Evolutionary conservation across 441 rosid genomes (phyloP).

Genomic region (Euphorbia schlechtendalii): DNA sequence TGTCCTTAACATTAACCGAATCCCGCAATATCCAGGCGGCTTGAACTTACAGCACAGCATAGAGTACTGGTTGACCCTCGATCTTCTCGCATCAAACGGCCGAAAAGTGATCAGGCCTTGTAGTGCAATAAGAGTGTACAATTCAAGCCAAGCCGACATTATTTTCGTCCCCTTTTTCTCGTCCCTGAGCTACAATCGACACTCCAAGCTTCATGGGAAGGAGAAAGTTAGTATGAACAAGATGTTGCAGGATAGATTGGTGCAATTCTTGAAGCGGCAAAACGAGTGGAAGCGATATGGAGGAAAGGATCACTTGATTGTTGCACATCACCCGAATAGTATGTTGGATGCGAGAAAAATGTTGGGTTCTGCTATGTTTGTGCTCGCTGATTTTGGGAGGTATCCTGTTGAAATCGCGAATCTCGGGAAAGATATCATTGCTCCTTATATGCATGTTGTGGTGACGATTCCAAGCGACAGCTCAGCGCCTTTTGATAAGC

Average conservation of each 20-base stretch:
- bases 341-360: conserved; percentile 60
- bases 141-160: conserved; percentile 60
- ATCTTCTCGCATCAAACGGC: conserved; percentile 63
- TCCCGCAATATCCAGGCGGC: conserved; percentile 82
- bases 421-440: conserved; percentile 68
- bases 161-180: conserved; percentile 86
- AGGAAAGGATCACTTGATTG: conserved; percentile 75
- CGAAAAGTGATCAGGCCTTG: conserved; percentile 42
- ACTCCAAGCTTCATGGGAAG: conserved; percentile 57
- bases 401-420: conserved; percentile 65
- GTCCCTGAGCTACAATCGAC: conserved; percentile 79
- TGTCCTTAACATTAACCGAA: conserved; percentile 30
- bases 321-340: conserved; percentile 98
- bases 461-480: conserved; percentile 37
- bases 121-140: conserved; percentile 50
- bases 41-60: conserved; percentile 88
- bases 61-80: conserved; percentile 94
- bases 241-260: conserved; percentile 56
- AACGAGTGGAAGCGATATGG: conserved; percentile 69
- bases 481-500: conserved; percentile 58
- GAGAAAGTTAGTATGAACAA: conserved; percentile 49
- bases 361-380: conserved; percentile 76
- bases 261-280: conserved; percentile 43
- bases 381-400: conserved; percentile 93
- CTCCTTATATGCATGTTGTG: conserved; percentile 84